Evolutionary conservation across 352 stramenopile species (phyloP).

Genomic region (Phytophthora rubi): DNA sequence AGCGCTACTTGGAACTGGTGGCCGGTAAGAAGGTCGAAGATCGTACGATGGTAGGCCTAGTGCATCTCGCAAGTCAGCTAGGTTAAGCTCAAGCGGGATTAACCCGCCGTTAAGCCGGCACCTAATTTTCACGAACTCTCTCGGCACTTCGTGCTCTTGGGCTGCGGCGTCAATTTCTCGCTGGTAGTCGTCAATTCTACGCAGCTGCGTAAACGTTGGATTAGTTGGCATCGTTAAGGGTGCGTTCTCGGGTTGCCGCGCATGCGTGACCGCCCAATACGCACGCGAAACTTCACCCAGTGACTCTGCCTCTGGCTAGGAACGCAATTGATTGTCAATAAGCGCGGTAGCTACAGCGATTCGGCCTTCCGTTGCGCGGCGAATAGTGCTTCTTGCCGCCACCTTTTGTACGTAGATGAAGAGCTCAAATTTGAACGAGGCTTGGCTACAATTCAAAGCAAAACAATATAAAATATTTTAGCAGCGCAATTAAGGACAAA

Average conservation of each 20-base stretch:
- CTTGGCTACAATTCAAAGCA: conserved; percentile 1
- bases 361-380: neutral
- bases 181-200: neutral
- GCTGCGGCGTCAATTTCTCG: neutral
- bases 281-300: neutral
- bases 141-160: no score
- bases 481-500: no score
- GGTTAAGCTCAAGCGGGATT: no score
- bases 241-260: neutral
- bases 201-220: conserved; percentile 3
- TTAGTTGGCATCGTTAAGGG: neutral
- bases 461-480: no score
- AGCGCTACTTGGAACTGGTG: no score
- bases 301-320: neutral
- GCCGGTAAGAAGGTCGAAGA: no score
- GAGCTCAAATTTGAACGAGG: conserved; percentile 1
- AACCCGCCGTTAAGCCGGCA: no score
- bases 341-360: neutral
- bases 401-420: conserved; percentile 6
- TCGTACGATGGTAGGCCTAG: no score
- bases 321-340: neutral
- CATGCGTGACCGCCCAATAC: neutral
- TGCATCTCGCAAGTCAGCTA: no score
- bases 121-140: no score
- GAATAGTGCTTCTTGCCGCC: neutral